phyloP scores from a whole-genome alignment of 2,329 filamentous ascomycete genomes.

The Emydomyces testavorans region DNA sequence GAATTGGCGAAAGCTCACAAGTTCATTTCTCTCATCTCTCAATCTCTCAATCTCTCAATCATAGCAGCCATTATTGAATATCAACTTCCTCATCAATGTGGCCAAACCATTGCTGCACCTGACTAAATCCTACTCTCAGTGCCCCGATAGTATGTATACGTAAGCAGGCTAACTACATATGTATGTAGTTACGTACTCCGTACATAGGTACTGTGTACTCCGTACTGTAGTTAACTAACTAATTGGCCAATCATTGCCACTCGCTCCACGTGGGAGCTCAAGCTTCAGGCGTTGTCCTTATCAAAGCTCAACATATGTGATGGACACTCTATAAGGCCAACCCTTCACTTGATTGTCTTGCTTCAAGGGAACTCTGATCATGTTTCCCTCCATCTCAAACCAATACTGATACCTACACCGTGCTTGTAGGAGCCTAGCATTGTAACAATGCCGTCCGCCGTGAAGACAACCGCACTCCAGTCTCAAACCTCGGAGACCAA shows the following conservation, averaged over 20 bases:
- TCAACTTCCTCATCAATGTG: no score
- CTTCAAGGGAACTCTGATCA: background rate
- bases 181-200: no score
- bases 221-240: background rate
- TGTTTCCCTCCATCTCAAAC: background rate
- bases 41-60: no score
- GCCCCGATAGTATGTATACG: no score
- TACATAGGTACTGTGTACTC: no score
- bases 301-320: background rate
- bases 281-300: slow-evolving; percentile 1
- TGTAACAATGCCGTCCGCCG: slow-evolving; percentile 16
- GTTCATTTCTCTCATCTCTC: no score
- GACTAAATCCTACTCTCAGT: no score
- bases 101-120: no score
- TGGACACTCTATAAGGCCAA: no score
- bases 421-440: background rate
- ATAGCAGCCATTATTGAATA: no score
- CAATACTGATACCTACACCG: background rate
- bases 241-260: slow-evolving; percentile 7
- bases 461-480: background rate
- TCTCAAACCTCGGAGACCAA: slow-evolving; percentile 1
- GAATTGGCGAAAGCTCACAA: background rate
- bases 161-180: no score
- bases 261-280: slow-evolving; percentile 14
- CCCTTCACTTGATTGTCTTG: background rate